phyloP scores from a whole-genome alignment of 345 rosid genomes.

The Acer campestre region DNA sequence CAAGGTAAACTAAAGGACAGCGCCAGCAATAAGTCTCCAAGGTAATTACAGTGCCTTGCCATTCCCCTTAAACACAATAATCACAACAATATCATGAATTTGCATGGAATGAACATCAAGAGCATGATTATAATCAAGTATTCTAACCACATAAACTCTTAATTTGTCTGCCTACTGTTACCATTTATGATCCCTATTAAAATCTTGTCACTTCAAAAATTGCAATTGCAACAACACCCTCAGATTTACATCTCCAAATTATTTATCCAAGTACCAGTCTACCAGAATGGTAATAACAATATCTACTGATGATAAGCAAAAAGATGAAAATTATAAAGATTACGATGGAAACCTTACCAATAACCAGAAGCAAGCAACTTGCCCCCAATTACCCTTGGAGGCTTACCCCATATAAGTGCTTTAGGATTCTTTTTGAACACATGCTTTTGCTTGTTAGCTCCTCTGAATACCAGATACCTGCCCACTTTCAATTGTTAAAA shows the following conservation, averaged over 20 bases:
- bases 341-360: slow-evolving; percentile 53
- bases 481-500: slow-evolving; percentile 3
- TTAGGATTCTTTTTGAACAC: slow-evolving; percentile 83
- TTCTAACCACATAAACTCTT: neutral
- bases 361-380: slow-evolving; percentile 94
- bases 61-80: slow-evolving; percentile 65
- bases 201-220: slow-evolving; percentile 4
- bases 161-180: neutral
- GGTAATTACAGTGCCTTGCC: slow-evolving; percentile 96
- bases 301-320: neutral
- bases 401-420: slow-evolving; percentile 79
- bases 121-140: neutral
- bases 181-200: neutral
- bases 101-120: slow-evolving; percentile 17
- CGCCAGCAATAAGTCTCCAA: slow-evolving; percentile 89
- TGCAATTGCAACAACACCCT: neutral
- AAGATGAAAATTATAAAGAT: neutral
- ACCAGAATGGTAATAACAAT: neutral
- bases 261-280: neutral
- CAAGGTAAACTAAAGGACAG: slow-evolving; percentile 94
- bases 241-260: neutral
- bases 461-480: slow-evolving; percentile 88
- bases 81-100: neutral
- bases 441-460: slow-evolving; percentile 95
- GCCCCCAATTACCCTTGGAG: slow-evolving; percentile 84